Conservation (phyloP, 768 basidiomycete species). For the Hygrocybe punicea region DNA sequence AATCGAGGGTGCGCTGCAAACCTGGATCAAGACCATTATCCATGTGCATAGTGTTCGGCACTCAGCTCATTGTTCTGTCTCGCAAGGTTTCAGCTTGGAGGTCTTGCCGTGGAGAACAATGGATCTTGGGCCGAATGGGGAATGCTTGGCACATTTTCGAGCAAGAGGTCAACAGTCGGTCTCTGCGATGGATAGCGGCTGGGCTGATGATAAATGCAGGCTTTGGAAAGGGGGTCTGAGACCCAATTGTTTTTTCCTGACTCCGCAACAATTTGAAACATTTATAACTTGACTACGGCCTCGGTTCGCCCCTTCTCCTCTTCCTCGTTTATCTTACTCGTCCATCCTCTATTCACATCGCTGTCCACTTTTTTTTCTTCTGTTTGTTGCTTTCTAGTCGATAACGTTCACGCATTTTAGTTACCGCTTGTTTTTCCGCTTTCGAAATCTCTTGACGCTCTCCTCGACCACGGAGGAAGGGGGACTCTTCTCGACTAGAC, state of each 20-base stretch:
- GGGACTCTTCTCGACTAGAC: not conserved
- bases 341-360: conserved; percentile 16
- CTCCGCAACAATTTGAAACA: not conserved
- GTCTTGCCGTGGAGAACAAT: conserved; percentile 19
- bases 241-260: conserved; percentile 6
- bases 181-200: not conserved
- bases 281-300: not conserved
- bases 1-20: not conserved
- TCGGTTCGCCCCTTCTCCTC: conserved; percentile 2
- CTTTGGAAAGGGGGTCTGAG: not conserved
- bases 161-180: not conserved
- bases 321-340: conserved; percentile 3
- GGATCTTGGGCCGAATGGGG: conserved; percentile 6
- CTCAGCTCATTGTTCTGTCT: conserved; percentile 32
- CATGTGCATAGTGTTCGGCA: not conserved
- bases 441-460: conserved; percentile 16
- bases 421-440: conserved; percentile 7
- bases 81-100: conserved; percentile 12
- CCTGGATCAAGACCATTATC: not conserved
- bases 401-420: not conserved
- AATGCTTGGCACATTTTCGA: not conserved
- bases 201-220: not conserved
- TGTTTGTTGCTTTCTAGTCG: not conserved
- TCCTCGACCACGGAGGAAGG: not conserved
- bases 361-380: conserved; percentile 4